Base-by-base conservation (phyloP, 768 basidiomycete species). In the Cystobasidium tubakii region DNA sequence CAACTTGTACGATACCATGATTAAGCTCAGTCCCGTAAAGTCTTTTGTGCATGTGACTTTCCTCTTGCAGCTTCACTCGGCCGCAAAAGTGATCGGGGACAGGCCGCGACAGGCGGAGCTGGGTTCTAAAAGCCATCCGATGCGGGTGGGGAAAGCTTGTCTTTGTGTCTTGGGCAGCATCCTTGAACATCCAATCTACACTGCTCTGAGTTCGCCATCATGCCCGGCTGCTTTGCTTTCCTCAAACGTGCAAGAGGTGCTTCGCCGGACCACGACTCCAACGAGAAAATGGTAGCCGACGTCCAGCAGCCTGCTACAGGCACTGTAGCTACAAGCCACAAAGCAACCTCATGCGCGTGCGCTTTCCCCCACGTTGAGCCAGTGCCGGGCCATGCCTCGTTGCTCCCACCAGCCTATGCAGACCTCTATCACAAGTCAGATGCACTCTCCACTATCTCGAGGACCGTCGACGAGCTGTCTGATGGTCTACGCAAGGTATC, bases 141-240 rank as follows among this genome's bases (percentile, higher is more conserved):
- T n/a, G n/a, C n/a, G n/a, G n/a, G n/a, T n/a, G n/a, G n/a, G n/a
- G n/a, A n/a, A n/a, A n/a, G n/a, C n/a, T n/a, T n/a, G n/a, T n/a
- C n/a, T n/a, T n/a, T n/a, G n/a, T n/a, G n/a, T n/a, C n/a, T n/a
- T n/a, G n/a, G n/a, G n/a, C n/a, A n/a, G n/a, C n/a, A n/a, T n/a
- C n/a, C n/a, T n/a, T n/a, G n/a, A n/a, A n/a, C n/a, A n/a, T n/a
- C n/a, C n/a, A n/a, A n/a, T 50, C 12, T 50, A 50, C 9, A 4
- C n/a, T 3, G 3, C 46, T 50, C n/a, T 17, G 7, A 6, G 9
- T 17, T 50, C 46, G 9, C 17, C 63, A 42, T 23, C 42, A 69
- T 69, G 66, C 66, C 66, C 4, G 66, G 66, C 66, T 69, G 66
- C 36, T 69, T 69, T 27, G 39, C 66, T 27, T 69, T 69, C 50